phyloP scores from a whole-genome alignment of 139 green algal species.

The Volvox africanus region DNA sequence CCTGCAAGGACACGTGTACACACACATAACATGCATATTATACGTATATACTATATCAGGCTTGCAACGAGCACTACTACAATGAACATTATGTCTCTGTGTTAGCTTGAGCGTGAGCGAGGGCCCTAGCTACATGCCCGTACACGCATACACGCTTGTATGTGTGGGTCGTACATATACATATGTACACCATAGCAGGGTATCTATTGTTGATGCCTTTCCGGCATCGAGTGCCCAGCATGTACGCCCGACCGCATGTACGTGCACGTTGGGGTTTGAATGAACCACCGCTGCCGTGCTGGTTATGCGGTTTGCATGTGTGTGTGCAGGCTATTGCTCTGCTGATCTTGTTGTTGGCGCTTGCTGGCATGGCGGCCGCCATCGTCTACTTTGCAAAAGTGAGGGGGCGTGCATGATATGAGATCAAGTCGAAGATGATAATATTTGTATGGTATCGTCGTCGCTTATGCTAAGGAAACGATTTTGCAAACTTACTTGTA shows the following conservation, averaged over 20 bases:
- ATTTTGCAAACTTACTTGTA: no score
- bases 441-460: no score
- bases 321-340: not conserved
- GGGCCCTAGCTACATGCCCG: no score
- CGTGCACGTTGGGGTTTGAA: not conserved
- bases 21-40: not conserved
- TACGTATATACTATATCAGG: no score
- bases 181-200: not conserved
- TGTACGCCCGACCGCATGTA: not conserved
- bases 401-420: no score
- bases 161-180: not conserved
- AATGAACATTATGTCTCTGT: not conserved
- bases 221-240: not conserved
- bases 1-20: not conserved
- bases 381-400: conserved; percentile 15
- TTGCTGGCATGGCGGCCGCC: conserved; percentile 3
- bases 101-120: not conserved
- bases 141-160: not conserved
- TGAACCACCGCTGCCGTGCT: not conserved
- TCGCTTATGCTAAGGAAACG: no score
- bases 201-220: not conserved
- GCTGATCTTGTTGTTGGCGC: not conserved
- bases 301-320: not conserved
- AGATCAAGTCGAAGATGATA: no score
- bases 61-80: no score